These are phyloP conservation scores for Trichophyton schoenleinii DNA, from an alignment of 2,329 filamentous ascomycete species.

Conservation along the genomic window DNA sequence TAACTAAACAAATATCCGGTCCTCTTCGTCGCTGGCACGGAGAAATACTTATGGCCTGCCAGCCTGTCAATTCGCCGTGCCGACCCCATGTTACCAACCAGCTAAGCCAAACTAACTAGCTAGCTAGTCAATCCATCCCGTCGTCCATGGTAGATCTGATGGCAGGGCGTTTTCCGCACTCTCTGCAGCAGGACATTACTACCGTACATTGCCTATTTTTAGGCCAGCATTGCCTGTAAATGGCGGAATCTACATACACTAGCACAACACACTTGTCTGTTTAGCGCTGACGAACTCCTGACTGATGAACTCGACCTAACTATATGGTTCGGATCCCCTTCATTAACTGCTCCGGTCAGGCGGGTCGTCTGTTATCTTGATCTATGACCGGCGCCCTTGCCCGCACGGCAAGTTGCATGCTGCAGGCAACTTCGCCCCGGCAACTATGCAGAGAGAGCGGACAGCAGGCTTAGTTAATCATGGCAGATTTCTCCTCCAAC, in stretches of 20 bases:
- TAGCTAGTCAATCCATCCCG: too few relatives aligned
- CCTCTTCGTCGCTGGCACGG: not conserved
- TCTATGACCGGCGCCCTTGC: not conserved
- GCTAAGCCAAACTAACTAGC: not conserved
- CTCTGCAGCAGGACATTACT: not conserved
- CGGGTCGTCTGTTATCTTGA: not conserved
- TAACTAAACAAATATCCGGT: too few relatives aligned
- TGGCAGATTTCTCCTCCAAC: too few relatives aligned
- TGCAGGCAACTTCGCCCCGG: not conserved
- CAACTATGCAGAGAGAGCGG: too few relatives aligned
- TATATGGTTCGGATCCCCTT: not conserved
- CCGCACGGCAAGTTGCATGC: not conserved
- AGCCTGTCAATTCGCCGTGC: not conserved
- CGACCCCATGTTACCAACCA: not conserved
- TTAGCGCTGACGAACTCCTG: too few relatives aligned
- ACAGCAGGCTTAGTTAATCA: too few relatives aligned
- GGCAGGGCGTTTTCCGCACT: too few relatives aligned
- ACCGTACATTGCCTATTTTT: not conserved
- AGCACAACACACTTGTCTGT: too few relatives aligned
- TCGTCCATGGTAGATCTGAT: too few relatives aligned
- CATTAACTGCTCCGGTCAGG: not conserved
- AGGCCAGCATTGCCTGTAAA: not conserved
- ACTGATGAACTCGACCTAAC: too few relatives aligned
- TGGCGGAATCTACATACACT: too few relatives aligned
- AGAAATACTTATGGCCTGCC: not conserved